Evolutionary conservation across 2,329 filamentous ascomycete genomes (phyloP).

Genomic region (Paecilomyces formosus): DNA sequence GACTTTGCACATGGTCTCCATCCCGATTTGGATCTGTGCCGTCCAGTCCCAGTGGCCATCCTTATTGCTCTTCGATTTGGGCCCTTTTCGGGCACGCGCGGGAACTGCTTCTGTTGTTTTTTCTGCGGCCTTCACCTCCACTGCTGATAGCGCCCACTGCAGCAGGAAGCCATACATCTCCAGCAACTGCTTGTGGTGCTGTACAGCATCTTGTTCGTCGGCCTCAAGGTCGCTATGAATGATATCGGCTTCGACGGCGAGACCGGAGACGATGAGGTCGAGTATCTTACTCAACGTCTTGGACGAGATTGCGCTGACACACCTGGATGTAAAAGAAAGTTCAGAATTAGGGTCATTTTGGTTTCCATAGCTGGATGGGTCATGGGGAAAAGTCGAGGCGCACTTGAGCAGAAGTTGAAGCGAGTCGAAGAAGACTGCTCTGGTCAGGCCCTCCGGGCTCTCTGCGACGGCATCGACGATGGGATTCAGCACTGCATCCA

Average conservation of each 20-base stretch:
- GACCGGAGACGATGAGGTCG: conserved; percentile 77
- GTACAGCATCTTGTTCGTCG: conserved; percentile 80
- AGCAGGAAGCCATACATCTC: conserved; percentile 92
- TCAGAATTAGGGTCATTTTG: conserved; percentile 51
- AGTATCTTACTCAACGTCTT: conserved; percentile 87
- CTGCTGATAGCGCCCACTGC: conserved; percentile 91
- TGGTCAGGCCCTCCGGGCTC: conserved; percentile 79
- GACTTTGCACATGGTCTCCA: conserved; percentile 94
- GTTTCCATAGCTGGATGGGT: conserved; percentile 21
- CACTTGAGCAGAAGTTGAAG: conserved; percentile 96
- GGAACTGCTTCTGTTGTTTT: conserved; percentile 68
- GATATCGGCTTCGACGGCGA: conserved; percentile 77
- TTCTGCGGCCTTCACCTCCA: conserved; percentile 88
- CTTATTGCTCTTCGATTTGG: conserved; percentile 63
- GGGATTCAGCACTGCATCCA: conserved; percentile 81
- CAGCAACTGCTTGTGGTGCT: conserved; percentile 82
- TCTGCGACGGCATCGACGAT: conserved; percentile 90
- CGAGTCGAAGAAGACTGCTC: conserved; percentile 76
- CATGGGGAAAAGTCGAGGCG: conserved; percentile 49
- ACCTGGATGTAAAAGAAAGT: conserved; percentile 63
- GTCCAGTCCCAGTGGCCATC: conserved; percentile 85
- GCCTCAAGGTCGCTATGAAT: conserved; percentile 80
- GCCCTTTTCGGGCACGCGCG: conserved; percentile 67
- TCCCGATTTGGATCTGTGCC: conserved; percentile 73
- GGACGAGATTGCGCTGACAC: conserved; percentile 68